Conservation (phyloP, 2,329 filamentous ascomycete genomes). For the Stagonosporopsis cucurbitacearum region DNA sequence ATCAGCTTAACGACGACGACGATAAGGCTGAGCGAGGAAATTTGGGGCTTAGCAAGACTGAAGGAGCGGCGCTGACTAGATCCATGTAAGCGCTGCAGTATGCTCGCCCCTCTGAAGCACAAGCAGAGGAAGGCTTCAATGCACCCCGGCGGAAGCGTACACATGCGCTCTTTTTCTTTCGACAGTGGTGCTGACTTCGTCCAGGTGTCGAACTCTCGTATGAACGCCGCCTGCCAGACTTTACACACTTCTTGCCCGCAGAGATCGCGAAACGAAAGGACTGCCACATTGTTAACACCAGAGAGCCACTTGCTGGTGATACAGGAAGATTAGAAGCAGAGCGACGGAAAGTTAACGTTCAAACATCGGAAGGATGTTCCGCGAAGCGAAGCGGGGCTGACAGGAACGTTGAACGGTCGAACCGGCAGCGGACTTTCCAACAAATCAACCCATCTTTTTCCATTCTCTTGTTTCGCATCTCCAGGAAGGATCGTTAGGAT, state of each 20-base stretch:
- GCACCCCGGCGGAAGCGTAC: not conserved
- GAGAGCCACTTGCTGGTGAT: not conserved
- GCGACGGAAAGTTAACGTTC: not conserved
- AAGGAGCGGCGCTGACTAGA: not conserved
- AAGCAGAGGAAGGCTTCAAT: not conserved
- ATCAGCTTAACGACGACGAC: not conserved
- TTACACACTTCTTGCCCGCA: not conserved
- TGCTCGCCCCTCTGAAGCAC: not conserved
- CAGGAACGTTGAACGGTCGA: not conserved
- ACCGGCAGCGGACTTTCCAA: not conserved
- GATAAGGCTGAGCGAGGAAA: not conserved
- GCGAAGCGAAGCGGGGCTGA: conserved; percentile 9
- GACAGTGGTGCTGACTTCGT: not conserved
- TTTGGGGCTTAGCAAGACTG: not conserved
- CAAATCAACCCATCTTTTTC: not conserved
- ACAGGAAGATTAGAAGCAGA: not conserved
- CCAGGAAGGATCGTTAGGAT: not conserved
- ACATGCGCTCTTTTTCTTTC: not conserved
- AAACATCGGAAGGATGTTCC: conserved; percentile 6
- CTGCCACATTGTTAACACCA: not conserved
- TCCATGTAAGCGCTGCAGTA: not conserved
- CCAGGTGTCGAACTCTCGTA: not conserved
- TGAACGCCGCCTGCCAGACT: not conserved
- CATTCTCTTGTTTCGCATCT: not conserved
- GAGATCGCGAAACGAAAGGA: not conserved